phyloP scores from a whole-genome alignment of 148 eudicot species.

The Linanthus parryae region DNA sequence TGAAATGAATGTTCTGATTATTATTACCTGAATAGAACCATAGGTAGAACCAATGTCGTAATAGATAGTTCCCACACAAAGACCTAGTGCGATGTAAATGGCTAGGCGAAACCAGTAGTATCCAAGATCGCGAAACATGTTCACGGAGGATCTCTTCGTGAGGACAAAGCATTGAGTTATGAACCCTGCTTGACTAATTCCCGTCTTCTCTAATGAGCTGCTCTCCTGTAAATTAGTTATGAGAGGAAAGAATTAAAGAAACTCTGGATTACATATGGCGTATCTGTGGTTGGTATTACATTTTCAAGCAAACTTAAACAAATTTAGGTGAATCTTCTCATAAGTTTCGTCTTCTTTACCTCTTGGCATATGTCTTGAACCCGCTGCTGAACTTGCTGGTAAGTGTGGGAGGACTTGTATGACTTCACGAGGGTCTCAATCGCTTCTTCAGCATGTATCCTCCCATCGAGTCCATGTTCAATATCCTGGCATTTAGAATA shows the following conservation, averaged over 20 bases:
- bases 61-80: conserved; percentile 9
- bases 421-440: neutral
- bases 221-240: conserved; percentile 4
- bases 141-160: conserved; percentile 10
- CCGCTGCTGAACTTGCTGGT: neutral
- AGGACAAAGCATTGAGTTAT: conserved; percentile 11
- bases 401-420: conserved; percentile 4
- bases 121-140: conserved; percentile 7
- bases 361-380: conserved; percentile 7
- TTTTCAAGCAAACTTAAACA: too few species aligned
- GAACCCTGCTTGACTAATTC: conserved; percentile 12
- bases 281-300: too few species aligned
- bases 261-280: too few species aligned
- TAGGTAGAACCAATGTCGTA: conserved; percentile 7
- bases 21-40: conserved; percentile 11
- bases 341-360: neutral
- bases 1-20: too few species aligned
- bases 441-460: neutral
- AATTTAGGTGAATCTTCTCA: too few species aligned
- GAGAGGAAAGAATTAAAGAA: too few species aligned
- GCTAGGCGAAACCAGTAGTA: neutral
- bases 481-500: neutral
- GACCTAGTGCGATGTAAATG: conserved; percentile 6
- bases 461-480: conserved; percentile 3
- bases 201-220: neutral